Base-by-base conservation (phyloP, 805 yeast species). In the Sungouiella thailandica region DNA sequence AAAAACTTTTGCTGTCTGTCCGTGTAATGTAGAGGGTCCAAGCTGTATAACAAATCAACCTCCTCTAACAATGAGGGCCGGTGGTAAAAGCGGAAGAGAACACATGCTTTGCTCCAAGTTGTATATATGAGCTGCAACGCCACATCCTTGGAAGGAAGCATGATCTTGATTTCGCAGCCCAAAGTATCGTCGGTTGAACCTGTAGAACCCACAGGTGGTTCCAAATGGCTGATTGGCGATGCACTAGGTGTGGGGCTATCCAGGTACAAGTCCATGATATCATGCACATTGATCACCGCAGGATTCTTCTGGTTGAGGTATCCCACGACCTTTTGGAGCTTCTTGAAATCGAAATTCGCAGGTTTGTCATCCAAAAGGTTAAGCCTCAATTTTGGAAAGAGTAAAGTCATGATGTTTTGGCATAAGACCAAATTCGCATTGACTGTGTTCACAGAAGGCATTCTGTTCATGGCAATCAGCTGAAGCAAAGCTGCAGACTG, bases 31-130 rank as follows among this genome's bases (percentile, higher is more conserved):
- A 72, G 68, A 1, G 94, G 90, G 48, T 83, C 88, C 7, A 84
- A 70, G 28, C 79, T 81, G 57, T 86, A 87, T 17, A 87, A 60
- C 35, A 83, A 75, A 45, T 83, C 89, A 17, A 87, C 64, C 44
- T 83, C 88, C 41, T 76, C 74, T 34, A 83, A 68, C 40, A 87
- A 73, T 2, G 89, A 78, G 1, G 95, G 95, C 20, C 95, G 62
- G 51, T 88, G 95, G 53, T 85, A 83, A 54, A 88, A 87, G 36
- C 95, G 67, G 53, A 87, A 84, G 33, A 88, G 63, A 4, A 86
- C 87, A 57, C 95, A 86, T 0, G 95, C 94, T 46, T 80, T 78
- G 41, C 79, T 76, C 94, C 95, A 88, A 1, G 89, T 82, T 28
- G 80, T 75, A 39, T 77, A 75, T 15, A 88, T 78, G 40, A 87